Evolutionary conservation across 495 filamentous ascomycete genomes (phyloP).

Genomic region (Xylaria sp.): DNA sequence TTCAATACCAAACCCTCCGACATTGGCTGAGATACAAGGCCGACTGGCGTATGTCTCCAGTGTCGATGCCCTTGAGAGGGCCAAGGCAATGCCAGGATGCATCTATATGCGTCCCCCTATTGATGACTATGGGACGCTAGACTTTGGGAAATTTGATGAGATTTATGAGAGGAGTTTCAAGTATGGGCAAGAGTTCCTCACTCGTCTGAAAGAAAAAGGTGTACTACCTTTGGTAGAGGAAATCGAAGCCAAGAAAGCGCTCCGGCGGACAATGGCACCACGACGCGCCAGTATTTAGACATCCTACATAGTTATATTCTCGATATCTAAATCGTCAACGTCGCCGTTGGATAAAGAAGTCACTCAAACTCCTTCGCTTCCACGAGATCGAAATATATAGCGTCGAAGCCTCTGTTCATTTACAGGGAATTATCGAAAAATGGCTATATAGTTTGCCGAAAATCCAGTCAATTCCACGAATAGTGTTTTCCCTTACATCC

Average conservation of each 20-base stretch:
- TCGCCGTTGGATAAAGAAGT: background rate
- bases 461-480: no score
- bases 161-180: slow-evolving; percentile 89
- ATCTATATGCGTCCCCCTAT: slow-evolving; percentile 96
- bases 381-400: background rate
- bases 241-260: slow-evolving; percentile 84
- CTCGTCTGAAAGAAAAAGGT: slow-evolving; percentile 75
- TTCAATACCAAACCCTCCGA: slow-evolving; percentile 85
- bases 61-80: slow-evolving; percentile 90
- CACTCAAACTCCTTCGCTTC: background rate
- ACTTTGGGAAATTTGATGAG: slow-evolving; percentile 97
- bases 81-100: slow-evolving; percentile 86
- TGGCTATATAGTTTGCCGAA: no score
- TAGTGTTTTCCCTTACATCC: no score
- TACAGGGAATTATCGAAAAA: background rate
- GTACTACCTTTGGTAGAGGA: slow-evolving; percentile 71
- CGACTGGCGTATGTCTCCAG: slow-evolving; percentile 92
- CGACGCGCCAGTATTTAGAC: slow-evolving; percentile 84
- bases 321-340: no score
- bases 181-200: slow-evolving; percentile 81
- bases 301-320: background rate
- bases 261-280: slow-evolving; percentile 93
- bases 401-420: background rate
- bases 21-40: slow-evolving; percentile 93
- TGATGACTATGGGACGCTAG: slow-evolving; percentile 90